These are phyloP conservation scores for Lentinula aciculospora DNA, from an alignment of 768 basidiomycete species.

Conservation along the genomic window DNA sequence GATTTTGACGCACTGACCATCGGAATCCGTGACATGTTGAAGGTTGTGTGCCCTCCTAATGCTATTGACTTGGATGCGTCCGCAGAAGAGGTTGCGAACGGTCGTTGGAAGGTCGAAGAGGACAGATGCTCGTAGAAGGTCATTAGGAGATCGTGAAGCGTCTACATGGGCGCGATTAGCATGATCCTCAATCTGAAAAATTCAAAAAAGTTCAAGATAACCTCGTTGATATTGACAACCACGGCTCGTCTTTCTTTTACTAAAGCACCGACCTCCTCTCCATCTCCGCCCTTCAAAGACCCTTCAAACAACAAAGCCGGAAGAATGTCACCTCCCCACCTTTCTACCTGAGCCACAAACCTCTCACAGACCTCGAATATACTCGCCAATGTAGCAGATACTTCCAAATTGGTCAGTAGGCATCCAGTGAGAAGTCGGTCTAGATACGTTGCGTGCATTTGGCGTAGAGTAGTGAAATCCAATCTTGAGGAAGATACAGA, in stretches of 20 bases:
- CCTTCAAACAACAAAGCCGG: slow-evolving; percentile 82
- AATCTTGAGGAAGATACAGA: slow-evolving; percentile 35
- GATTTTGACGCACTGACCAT: slow-evolving; percentile 17
- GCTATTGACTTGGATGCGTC: slow-evolving; percentile 70
- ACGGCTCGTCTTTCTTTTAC: slow-evolving; percentile 64
- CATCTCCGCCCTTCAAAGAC: slow-evolving; percentile 50
- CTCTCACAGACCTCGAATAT: slow-evolving; percentile 82
- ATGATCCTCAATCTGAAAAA: background rate
- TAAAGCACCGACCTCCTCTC: slow-evolving; percentile 59
- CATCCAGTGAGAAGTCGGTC: slow-evolving; percentile 76
- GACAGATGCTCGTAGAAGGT: slow-evolving; percentile 81
- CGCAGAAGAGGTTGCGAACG: slow-evolving; percentile 41
- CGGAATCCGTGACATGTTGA: slow-evolving; percentile 31
- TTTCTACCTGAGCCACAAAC: slow-evolving; percentile 82
- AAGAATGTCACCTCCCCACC: slow-evolving; percentile 89
- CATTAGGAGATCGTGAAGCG: slow-evolving; percentile 57
- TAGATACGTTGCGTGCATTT: slow-evolving; percentile 77
- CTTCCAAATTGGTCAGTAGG: slow-evolving; percentile 59
- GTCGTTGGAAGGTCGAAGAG: slow-evolving; percentile 69
- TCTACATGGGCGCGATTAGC: slow-evolving; percentile 33
- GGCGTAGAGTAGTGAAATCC: slow-evolving; percentile 84
- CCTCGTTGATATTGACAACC: slow-evolving; percentile 77
- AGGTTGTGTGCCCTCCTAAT: slow-evolving; percentile 47
- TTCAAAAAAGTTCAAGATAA: slow-evolving; percentile 32
- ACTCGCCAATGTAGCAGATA: slow-evolving; percentile 59